Conservation (phyloP, 345 rosid genomes). For the Brassica nigra region DNA sequence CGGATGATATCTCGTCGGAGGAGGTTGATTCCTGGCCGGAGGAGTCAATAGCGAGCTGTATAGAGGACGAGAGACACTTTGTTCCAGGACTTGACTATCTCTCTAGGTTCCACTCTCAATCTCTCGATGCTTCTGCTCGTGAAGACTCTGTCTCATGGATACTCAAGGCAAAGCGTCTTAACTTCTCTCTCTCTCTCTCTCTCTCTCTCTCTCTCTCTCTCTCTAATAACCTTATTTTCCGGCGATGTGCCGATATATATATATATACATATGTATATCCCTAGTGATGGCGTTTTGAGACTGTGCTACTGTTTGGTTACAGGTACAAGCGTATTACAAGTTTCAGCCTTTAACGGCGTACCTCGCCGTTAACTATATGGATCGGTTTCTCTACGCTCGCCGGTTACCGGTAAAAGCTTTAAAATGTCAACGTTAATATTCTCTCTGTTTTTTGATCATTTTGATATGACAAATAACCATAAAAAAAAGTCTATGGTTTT, state of each 20-base stretch:
- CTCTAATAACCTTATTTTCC: background rate
- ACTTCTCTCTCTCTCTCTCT: background rate
- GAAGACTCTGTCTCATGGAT: conserved; percentile 96
- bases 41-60: conserved; percentile 69
- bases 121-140: conserved; percentile 86
- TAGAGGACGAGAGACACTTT: conserved; percentile 73
- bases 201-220: background rate
- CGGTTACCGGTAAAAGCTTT: conserved; percentile 63
- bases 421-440: conserved; percentile 28
- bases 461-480: conserved; percentile 20
- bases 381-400: conserved; percentile 78
- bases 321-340: conserved; percentile 74
- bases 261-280: too few species aligned
- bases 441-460: conserved; percentile 17
- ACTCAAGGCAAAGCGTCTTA: conserved; percentile 59
- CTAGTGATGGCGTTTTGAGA: background rate
- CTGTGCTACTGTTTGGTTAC: conserved; percentile 28
- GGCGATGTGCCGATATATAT: background rate
- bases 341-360: conserved; percentile 95
- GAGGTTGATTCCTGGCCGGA: conserved; percentile 59
- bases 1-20: conserved; percentile 49
- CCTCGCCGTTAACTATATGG: conserved; percentile 94
- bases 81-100: conserved; percentile 88
- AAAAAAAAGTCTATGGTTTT: conserved; percentile 33
- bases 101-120: conserved; percentile 64